Conservation (phyloP, 116 monocot genomes). For the Iris pallida region DNA sequence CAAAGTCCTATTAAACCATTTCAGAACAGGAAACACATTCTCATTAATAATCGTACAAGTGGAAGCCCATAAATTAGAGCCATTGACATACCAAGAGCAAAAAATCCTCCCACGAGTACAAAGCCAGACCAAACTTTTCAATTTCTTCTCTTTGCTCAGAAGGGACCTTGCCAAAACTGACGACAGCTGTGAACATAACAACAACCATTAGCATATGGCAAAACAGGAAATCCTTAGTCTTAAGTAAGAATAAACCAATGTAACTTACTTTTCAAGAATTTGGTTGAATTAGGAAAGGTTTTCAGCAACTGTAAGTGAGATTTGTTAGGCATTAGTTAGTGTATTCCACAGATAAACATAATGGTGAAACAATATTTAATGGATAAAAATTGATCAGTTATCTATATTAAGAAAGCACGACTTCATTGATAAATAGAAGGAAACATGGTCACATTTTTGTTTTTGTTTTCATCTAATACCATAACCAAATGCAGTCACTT, state of each 20-base stretch:
- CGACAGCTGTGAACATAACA: slow-evolving; percentile 37
- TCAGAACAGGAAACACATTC: no score
- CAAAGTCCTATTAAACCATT: no score
- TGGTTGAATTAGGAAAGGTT: slow-evolving; percentile 55
- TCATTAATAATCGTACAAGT: no score
- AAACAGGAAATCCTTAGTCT: neutral
- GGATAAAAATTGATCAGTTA: no score
- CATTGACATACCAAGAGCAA: slow-evolving; percentile 46
- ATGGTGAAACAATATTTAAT: no score
- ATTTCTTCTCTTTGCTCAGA: slow-evolving; percentile 60
- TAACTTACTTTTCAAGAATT: slow-evolving; percentile 76
- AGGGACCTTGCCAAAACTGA: slow-evolving; percentile 75
- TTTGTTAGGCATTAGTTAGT: no score
- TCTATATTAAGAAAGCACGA: no score
- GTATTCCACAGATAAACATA: no score
- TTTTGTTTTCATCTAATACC: no score
- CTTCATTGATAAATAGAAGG: no score
- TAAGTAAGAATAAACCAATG: neutral
- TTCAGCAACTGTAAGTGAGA: slow-evolving; percentile 55
- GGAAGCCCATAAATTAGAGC: neutral
- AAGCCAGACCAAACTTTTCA: slow-evolving; percentile 53
- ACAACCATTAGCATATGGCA: neutral
- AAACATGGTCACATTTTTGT: no score
- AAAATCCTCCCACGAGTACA: slow-evolving; percentile 84
- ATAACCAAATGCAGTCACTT: no score